A percentile compares a stretch with the other conserved stretches of the same genome.
Evolutionary conservation across 2,329 filamentous ascomycete species (phyloP).

Genomic region (Colletotrichum sp.): DNA sequence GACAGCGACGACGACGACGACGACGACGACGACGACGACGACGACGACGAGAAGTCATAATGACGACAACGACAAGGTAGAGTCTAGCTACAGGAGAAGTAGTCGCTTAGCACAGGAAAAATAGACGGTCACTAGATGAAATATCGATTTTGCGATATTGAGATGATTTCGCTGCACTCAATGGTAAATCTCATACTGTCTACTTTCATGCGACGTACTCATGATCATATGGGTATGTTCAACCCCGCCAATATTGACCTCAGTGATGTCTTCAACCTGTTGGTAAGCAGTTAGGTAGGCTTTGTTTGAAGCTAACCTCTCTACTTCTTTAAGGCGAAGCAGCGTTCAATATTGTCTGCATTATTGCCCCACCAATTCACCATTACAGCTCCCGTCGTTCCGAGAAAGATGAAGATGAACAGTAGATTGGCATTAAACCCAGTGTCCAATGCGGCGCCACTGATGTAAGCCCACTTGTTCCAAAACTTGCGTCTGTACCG

Average conservation of each 20-base stretch:
- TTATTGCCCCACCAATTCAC: constrained; percentile 70
- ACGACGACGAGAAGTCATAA: neutral
- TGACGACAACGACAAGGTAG: neutral
- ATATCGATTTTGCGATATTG: neutral
- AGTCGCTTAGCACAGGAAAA: neutral
- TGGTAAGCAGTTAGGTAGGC: neutral
- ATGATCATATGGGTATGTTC: neutral
- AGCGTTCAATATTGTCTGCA: constrained; percentile 58
- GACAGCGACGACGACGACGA: neutral
- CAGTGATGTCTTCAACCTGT: neutral
- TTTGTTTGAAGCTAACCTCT: neutral
- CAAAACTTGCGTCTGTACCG: constrained; percentile 60
- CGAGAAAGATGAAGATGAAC: constrained; percentile 64
- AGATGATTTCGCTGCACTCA: neutral
- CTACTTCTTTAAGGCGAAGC: constrained; percentile 52
- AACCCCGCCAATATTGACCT: neutral
- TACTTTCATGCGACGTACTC: neutral
- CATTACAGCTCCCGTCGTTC: constrained; percentile 61
- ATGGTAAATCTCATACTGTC: neutral
- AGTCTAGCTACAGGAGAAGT: neutral
- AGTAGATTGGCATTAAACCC: constrained; percentile 67
- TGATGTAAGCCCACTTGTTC: constrained; percentile 65
- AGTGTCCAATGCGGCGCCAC: constrained; percentile 67
- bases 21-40: neutral
- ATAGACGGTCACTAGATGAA: neutral